These are phyloP conservation scores for Melampsora medusae DNA, from an alignment of 1,284 basidiomycete genomes.

Conservation along the genomic window DNA sequence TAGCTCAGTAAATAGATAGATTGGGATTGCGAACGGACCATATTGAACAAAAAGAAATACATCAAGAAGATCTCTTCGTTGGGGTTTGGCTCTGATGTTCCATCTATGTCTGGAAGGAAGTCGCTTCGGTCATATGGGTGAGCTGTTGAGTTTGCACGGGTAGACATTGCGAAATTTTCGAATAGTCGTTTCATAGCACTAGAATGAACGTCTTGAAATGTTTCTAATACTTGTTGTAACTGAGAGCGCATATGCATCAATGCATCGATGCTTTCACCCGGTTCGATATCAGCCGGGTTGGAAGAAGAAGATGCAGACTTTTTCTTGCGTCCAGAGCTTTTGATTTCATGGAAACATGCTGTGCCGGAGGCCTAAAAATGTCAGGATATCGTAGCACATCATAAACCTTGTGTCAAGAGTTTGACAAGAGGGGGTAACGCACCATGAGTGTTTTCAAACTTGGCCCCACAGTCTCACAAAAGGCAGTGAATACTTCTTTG, in stretches of 20 bases:
- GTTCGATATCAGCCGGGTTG: constrained; percentile 12
- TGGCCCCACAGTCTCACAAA: constrained; percentile 77
- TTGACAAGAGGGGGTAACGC: constrained; percentile 50
- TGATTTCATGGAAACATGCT: constrained; percentile 40
- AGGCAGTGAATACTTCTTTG: constrained; percentile 68
- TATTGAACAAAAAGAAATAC: constrained; percentile 44
- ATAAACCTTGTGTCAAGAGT: neutral
- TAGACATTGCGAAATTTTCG: constrained; percentile 14
- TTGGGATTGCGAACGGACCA: constrained; percentile 14
- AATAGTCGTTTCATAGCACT: constrained; percentile 33
- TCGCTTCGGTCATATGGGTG: neutral
- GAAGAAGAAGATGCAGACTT: neutral
- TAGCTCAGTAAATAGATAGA: neutral
- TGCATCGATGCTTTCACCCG: constrained; percentile 18
- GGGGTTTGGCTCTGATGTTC: neutral
- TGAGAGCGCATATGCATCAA: constrained; percentile 26
- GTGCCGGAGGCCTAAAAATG: constrained; percentile 17
- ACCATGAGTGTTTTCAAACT: constrained; percentile 75
- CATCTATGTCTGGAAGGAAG: neutral
- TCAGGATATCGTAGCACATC: neutral
- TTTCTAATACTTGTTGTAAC: constrained; percentile 11
- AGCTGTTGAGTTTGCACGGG: neutral
- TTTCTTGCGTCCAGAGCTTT: constrained; percentile 4
- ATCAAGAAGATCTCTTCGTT: constrained; percentile 41
- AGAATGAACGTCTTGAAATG: constrained; percentile 31